A percentile compares a stretch with the other conserved stretches of the same genome.
Conservation (phyloP, 139 green algal species). For the Chlorella sp. region DNA sequence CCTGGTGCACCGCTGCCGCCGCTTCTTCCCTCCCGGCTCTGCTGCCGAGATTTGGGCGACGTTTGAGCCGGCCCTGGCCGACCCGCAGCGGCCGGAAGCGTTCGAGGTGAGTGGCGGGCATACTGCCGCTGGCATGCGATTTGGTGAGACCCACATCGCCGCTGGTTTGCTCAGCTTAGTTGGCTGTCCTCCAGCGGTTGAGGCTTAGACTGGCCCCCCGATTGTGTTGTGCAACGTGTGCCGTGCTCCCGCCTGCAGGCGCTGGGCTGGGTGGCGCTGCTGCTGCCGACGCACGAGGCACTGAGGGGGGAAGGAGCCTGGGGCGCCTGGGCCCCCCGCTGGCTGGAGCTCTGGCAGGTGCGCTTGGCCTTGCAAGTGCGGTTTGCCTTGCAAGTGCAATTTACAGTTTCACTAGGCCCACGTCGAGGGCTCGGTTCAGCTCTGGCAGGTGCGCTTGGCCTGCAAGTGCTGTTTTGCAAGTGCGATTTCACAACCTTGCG, state of each 20-base stretch:
- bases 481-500: not conserved
- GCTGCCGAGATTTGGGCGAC: conserved; percentile 56
- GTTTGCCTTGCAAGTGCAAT: too few species aligned
- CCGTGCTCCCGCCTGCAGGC: conserved; percentile 45
- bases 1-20: conserved; percentile 44
- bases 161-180: too few species aligned
- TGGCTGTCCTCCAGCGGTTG: too few species aligned
- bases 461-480: not conserved
- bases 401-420: too few species aligned
- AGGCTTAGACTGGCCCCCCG: too few species aligned
- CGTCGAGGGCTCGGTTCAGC: not conserved
- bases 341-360: conserved; percentile 51
- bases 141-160: too few species aligned
- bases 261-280: conserved; percentile 68
- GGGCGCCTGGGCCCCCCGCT: conserved; percentile 57
- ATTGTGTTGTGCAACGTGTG: too few species aligned
- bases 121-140: not conserved
- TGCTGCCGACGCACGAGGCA: conserved; percentile 68
- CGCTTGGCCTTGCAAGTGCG: too few species aligned
- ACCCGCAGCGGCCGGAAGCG: conserved; percentile 20
- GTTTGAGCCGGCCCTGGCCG: conserved; percentile 34
- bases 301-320: conserved; percentile 32
- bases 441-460: not conserved
- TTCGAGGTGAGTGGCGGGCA: conserved; percentile 32
- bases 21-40: conserved; percentile 52